phyloP scores from a whole-genome alignment of 352 stramenopile genomes.

The Phytophthora tubulina region DNA sequence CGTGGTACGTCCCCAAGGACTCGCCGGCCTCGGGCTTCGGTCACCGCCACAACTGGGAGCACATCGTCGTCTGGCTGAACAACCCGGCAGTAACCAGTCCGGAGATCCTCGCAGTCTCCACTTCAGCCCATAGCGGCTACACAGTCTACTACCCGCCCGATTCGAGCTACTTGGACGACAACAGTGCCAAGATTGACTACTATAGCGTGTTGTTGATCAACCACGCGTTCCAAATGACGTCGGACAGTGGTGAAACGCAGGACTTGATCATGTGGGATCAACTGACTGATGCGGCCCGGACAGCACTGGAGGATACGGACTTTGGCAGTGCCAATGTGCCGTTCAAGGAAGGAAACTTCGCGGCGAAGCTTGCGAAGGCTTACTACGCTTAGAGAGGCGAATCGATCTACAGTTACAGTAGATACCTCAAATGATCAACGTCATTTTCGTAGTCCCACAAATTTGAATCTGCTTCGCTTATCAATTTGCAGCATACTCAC shows the following conservation, averaged over 20 bases:
- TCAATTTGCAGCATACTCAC: no score
- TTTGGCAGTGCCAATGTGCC: slow-evolving; percentile 6
- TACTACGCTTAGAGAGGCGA: slow-evolving; percentile 4
- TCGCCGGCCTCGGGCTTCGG: background rate
- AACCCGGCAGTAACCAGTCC: slow-evolving; percentile 3
- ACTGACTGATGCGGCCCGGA: slow-evolving; percentile 14
- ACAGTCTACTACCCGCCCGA: no score
- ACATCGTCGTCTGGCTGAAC: slow-evolving; percentile 9
- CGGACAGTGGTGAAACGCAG: slow-evolving; percentile 12
- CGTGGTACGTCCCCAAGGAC: slow-evolving; percentile 14
- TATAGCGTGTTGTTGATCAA: slow-evolving; percentile 10
- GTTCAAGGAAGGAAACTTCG: slow-evolving; percentile 18
- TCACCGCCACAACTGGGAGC: background rate
- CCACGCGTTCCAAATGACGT: slow-evolving; percentile 11
- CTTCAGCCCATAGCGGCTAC: background rate
- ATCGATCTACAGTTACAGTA: no score
- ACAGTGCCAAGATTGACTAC: slow-evolving; percentile 21
- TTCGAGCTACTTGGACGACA: no score
- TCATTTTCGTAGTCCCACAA: no score
- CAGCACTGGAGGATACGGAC: slow-evolving; percentile 11
- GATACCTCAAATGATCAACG: no score
- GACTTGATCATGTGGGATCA: slow-evolving; percentile 27
- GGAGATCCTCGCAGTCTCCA: slow-evolving; percentile 9
- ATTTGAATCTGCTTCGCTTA: no score
- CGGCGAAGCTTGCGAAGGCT: slow-evolving; percentile 9